These are phyloP conservation scores for Colletotrichum eremochloae DNA, from an alignment of 2,329 filamentous ascomycete species.

Conservation along the genomic window DNA sequence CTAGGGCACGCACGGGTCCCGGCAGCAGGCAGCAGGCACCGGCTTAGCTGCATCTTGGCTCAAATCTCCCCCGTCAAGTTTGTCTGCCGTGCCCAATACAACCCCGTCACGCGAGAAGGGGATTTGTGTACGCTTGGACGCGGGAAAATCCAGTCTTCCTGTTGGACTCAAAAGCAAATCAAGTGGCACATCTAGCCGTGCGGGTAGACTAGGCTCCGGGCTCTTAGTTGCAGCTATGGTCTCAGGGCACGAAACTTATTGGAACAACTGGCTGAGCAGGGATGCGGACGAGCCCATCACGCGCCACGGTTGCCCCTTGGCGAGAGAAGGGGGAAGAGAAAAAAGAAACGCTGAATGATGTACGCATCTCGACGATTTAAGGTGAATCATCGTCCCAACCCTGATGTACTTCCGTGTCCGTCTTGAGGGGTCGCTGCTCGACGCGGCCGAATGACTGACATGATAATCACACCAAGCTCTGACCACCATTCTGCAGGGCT, in stretches of 20 bases:
- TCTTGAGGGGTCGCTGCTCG: slow-evolving; percentile 9
- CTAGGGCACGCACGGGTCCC: slow-evolving; percentile 2
- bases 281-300: slow-evolving; percentile 28
- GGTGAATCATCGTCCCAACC: slow-evolving; percentile 14
- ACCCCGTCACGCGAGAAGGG: not conserved
- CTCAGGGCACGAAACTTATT: slow-evolving; percentile 27
- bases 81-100: not conserved
- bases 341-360: not conserved
- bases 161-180: not conserved
- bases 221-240: slow-evolving; percentile 19
- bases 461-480: slow-evolving; percentile 24
- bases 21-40: not conserved
- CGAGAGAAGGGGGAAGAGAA: not conserved
- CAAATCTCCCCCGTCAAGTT: not conserved
- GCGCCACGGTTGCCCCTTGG: not conserved
- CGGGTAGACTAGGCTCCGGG: slow-evolving; percentile 14
- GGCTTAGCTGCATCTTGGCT: not conserved
- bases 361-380: slow-evolving; percentile 1
- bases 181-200: slow-evolving; percentile 21
- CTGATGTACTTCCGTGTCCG: slow-evolving; percentile 23
- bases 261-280: slow-evolving; percentile 22
- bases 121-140: slow-evolving; percentile 15
- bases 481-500: slow-evolving; percentile 14
- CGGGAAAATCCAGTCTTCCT: not conserved
- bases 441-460: slow-evolving; percentile 3